Conservation (phyloP, 169 alveolate genomes). For the Perkinsus chesapeaki region DNA sequence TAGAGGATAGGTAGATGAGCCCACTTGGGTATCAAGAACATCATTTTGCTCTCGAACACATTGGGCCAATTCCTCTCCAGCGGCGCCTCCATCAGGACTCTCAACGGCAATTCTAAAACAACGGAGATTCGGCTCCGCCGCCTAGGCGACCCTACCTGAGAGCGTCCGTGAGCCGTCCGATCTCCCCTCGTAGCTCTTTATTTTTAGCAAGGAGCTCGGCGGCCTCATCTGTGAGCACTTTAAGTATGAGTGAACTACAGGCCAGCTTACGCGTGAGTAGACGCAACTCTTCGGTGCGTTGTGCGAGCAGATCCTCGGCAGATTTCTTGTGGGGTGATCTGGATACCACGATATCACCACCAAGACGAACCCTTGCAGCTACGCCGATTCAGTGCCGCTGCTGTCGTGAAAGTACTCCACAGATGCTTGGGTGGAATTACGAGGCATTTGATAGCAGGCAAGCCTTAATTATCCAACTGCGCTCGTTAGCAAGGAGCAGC, state of each 20-base stretch:
- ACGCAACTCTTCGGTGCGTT: neutral
- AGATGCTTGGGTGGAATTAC: too few species aligned
- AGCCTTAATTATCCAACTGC: too few species aligned
- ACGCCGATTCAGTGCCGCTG: too few species aligned
- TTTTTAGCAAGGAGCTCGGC: neutral
- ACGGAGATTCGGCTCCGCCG: neutral
- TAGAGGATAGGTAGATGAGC: neutral
- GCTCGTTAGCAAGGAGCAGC: too few species aligned
- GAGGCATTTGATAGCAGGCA: too few species aligned
- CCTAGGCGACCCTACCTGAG: neutral
- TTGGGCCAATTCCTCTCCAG: neutral
- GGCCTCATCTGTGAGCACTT: neutral
- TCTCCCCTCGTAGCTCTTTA: neutral
- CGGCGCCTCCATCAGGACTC: neutral
- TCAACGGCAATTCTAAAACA: neutral
- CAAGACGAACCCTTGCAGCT: too few species aligned
- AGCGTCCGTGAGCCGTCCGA: neutral
- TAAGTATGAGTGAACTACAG: too few species aligned
- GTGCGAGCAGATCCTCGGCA: neutral
- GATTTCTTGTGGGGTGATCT: too few species aligned
- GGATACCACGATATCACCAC: too few species aligned
- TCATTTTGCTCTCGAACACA: neutral
- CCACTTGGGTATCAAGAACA: neutral
- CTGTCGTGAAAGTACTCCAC: too few species aligned
- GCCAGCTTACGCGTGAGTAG: neutral